These are phyloP conservation scores for Hansenula lynferdii DNA, from an alignment of 1,139 yeast genomes.

Conservation along the genomic window DNA sequence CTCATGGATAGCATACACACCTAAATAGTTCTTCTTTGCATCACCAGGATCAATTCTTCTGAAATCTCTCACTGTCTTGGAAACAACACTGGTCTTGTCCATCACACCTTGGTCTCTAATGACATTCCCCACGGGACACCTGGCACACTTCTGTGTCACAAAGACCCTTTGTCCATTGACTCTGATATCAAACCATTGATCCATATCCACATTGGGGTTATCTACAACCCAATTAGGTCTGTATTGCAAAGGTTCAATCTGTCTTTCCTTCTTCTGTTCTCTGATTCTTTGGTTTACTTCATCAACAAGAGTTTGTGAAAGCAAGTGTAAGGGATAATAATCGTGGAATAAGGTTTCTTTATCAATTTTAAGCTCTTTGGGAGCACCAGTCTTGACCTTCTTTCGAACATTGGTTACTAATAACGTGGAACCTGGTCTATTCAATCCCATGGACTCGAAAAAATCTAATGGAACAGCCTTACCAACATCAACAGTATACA, in stretches of 20 bases:
- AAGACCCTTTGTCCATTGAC: neutral
- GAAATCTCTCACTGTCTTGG: conserved; percentile 29
- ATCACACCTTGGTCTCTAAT: conserved; percentile 27
- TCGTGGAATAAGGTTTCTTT: conserved; percentile 35
- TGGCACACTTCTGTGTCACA: conserved; percentile 21
- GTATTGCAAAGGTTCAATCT: conserved; percentile 26
- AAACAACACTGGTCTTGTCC: conserved; percentile 29
- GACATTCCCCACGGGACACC: conserved; percentile 39
- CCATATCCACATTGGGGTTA: neutral
- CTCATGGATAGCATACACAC: conserved; percentile 31
- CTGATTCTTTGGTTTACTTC: conserved; percentile 25
- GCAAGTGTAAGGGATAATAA: conserved; percentile 36
- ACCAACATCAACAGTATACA: conserved; percentile 20
- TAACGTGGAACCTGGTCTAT: conserved; percentile 18
- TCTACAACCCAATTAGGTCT: conserved; percentile 16
- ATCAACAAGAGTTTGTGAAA: conserved; percentile 30
- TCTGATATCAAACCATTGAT: neutral
- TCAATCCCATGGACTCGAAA: conserved; percentile 17
- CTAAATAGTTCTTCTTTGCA: conserved; percentile 31
- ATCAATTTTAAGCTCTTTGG: conserved; percentile 7
- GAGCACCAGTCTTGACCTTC: conserved; percentile 24
- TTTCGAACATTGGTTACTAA: conserved; percentile 31
- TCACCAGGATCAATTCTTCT: conserved; percentile 33
- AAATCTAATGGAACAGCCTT: conserved; percentile 21
- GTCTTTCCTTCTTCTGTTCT: conserved; percentile 15